A percentile compares a stretch with the other conserved stretches of the same genome.
Evolutionary conservation across 495 filamentous ascomycete species (phyloP).

Genomic region (Patellaria atrata): DNA sequence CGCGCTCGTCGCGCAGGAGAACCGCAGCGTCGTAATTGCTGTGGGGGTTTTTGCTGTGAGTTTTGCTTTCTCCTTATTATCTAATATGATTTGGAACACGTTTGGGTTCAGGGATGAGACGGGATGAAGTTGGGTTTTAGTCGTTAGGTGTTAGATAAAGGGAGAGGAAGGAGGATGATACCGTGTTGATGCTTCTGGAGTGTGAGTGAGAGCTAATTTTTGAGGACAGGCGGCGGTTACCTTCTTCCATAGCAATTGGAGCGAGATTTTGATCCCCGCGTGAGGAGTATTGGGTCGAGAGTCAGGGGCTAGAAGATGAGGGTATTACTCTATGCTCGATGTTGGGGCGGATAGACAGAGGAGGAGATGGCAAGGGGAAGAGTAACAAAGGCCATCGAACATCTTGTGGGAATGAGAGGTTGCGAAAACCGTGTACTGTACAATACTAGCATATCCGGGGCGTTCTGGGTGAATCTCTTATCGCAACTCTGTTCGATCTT

Average conservation of each 20-base stretch:
- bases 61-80: not conserved
- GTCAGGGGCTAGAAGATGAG: too few relatives aligned
- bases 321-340: too few relatives aligned
- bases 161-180: not conserved
- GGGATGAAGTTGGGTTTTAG: not conserved
- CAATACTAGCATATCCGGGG: too few relatives aligned
- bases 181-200: not conserved
- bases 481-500: too few relatives aligned
- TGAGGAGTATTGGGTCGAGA: too few relatives aligned
- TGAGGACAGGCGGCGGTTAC: slow-evolving; percentile 48
- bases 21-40: slow-evolving; percentile 24
- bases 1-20: slow-evolving; percentile 21
- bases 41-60: slow-evolving; percentile 29
- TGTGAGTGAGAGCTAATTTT: slow-evolving; percentile 1
- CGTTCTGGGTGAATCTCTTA: too few relatives aligned
- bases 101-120: not conserved
- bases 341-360: too few relatives aligned
- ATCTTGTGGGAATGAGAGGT: too few relatives aligned
- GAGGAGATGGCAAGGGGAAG: too few relatives aligned
- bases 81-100: too few relatives aligned
- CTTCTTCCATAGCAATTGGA: slow-evolving; percentile 60
- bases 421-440: too few relatives aligned
- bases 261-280: slow-evolving; percentile 61
- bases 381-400: too few relatives aligned
- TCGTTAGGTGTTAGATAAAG: not conserved